Percentiles rank a stretch among this genome's conserved stretches.
Evolutionary conservation across 768 basidiomycete genomes (phyloP).

Genomic region (Leccinum truebloodii): DNA sequence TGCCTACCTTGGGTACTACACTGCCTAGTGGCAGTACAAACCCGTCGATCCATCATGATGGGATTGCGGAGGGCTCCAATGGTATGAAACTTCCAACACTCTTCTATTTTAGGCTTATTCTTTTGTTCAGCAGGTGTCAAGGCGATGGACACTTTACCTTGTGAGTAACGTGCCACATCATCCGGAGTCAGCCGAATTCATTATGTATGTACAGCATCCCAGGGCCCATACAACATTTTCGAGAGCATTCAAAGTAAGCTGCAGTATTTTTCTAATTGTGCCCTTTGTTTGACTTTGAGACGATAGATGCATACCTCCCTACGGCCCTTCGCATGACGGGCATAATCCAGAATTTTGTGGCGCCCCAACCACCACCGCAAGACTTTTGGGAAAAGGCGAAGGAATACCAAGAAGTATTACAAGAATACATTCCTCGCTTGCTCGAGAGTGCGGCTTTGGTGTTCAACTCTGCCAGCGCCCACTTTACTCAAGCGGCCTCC

Average conservation of each 20-base stretch:
- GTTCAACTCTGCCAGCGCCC: conserved; percentile 4
- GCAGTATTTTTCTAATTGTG: not conserved
- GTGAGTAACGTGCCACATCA: not conserved
- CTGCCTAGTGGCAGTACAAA: not conserved
- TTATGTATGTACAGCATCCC: not conserved
- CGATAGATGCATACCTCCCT: conserved; percentile 4
- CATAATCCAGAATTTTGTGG: not conserved
- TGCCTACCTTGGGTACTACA: not conserved
- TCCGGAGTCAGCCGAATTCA: not conserved
- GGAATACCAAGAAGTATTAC: conserved; percentile 2
- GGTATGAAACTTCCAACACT: not conserved
- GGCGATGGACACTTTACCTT: not conserved
- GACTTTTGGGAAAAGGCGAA: conserved; percentile 17
- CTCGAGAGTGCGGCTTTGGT: not conserved
- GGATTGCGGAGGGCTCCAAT: not conserved
- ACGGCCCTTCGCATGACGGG: not conserved
- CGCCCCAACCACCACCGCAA: not conserved
- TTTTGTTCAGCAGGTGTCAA: not conserved
- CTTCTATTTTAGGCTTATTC: not conserved
- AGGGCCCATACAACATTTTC: not conserved
- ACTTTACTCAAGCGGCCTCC: conserved; percentile 5
- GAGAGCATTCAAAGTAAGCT: conserved; percentile 6
- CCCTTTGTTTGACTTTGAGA: not conserved
- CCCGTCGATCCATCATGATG: not conserved
- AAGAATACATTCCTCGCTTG: conserved; percentile 4